Conservation (phyloP, 1,284 basidiomycete species). For the Thecaphora frezii region DNA sequence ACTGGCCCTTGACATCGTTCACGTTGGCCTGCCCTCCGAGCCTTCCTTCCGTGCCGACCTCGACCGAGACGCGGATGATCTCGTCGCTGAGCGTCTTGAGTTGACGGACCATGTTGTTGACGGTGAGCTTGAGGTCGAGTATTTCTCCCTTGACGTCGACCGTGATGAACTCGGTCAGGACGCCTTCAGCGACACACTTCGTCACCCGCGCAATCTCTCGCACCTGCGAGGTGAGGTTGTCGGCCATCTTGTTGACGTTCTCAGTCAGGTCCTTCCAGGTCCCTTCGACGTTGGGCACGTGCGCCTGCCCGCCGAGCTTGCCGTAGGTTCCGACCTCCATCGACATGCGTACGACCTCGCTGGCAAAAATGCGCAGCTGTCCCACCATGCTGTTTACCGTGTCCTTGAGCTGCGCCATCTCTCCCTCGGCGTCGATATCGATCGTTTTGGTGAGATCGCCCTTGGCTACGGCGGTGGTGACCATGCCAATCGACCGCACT, state of each 20-base stretch:
- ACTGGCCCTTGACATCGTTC: constrained; percentile 62
- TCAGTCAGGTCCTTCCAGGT: constrained; percentile 62
- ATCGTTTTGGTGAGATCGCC: constrained; percentile 64
- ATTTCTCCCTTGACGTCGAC: constrained; percentile 98
- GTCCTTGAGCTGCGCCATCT: constrained; percentile 79
- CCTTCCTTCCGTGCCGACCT: constrained; percentile 87
- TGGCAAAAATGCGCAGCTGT: constrained; percentile 78
- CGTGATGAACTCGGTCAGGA: constrained; percentile 83
- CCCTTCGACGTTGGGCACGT: constrained; percentile 61
- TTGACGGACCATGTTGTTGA: constrained; percentile 59
- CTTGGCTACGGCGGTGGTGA: constrained; percentile 84
- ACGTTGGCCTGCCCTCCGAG: constrained; percentile 84
- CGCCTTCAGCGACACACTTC: constrained; percentile 78
- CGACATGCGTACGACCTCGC: constrained; percentile 66
- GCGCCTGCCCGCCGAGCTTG: constrained; percentile 56
- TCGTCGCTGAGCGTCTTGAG: constrained; percentile 56
- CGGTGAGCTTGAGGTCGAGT: constrained; percentile 74
- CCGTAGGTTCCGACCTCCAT: constrained; percentile 59
- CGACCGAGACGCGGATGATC: constrained; percentile 70
- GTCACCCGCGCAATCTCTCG: constrained; percentile 60
- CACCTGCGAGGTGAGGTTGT: constrained; percentile 54
- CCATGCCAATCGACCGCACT: constrained; percentile 84
- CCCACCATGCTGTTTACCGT: constrained; percentile 90
- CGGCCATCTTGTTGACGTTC: constrained; percentile 62
- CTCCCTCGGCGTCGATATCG: constrained; percentile 79